Evolutionary conservation across 192 early-diverging fungal genomes (phyloP), one percentile per base, ranked within the genome.

Genomic region (Cladochytrium replicatum): DNA sequence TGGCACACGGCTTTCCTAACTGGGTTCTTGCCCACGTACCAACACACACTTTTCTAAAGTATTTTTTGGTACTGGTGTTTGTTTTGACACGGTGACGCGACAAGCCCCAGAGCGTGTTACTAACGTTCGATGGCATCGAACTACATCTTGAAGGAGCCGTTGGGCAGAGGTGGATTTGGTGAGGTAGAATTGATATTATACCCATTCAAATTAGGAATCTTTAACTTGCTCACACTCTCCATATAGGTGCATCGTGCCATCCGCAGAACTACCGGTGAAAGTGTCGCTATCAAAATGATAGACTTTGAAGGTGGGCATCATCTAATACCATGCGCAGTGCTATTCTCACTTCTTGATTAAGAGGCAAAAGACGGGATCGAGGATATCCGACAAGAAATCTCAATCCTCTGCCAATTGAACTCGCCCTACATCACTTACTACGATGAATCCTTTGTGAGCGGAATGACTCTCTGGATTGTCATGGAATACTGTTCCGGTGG

Each of bases 401-500:
- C 80, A 29, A 91, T 91, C 32, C 65, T 96, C n/a, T 89, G 89
- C 32, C 84, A 88, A 54, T 67, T 92, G 49, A 83, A 88, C 61
- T 91, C 89, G 11, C 70, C 67, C 22, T 88, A 75, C 52, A 80
- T 89, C 34, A 88, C 86, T 71, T 67, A 55, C 21, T 93, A 93
- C 68, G 81, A 82, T 72, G 83, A 80, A 8, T 89, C 89, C 31
- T 92, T 81, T 58, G 63, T 95, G 44, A 85, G 85, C 54, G 85
- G 84, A 24, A 85, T 82, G n/a, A 71, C 87, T 48, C 71, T 95
- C 40, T 95, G 89, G 89, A 92, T 95, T 19, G 82, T 91, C 23
- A 95, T 92, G 91, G 89, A 91, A 69, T 94, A 82, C 52, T 93
- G 89, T 60, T 79, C 78, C n/a, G 90, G 86, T 23, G 91, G 93